A percentile compares a stretch with the other conserved stretches of the same genome.
Evolutionary conservation across 164 flowering plant genomes (phyloP).

Genomic region (Nymphaea thermarum): DNA sequence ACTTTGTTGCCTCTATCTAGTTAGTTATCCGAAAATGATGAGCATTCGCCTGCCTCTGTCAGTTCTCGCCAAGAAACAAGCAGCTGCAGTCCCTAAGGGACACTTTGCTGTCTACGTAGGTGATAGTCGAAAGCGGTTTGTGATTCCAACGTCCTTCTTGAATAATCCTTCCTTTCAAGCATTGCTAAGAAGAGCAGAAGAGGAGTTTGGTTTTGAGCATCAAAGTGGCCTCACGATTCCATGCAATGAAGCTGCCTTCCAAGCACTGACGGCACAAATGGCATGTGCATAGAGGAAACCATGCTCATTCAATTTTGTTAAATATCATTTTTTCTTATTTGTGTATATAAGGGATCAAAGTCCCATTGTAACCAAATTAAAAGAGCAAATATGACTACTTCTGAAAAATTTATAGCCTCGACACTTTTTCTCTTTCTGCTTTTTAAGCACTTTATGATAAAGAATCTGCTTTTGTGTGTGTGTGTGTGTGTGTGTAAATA

Average conservation of each 20-base stretch:
- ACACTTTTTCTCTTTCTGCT: conserved; percentile 3
- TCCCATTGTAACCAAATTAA: too few relatives aligned
- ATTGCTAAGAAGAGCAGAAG: conserved; percentile 4
- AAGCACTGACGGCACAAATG: neutral
- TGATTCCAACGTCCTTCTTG: conserved; percentile 2
- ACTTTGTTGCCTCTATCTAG: too few relatives aligned
- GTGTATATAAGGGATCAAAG: too few relatives aligned
- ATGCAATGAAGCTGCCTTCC: conserved; percentile 3
- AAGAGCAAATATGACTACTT: too few relatives aligned
- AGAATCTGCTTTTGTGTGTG: too few relatives aligned
- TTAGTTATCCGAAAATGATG: neutral
- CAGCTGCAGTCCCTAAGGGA: conserved; percentile 40
- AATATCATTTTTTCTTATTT: too few relatives aligned
- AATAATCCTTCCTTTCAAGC: conserved; percentile 2
- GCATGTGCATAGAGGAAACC: neutral
- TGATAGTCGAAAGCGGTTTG: conserved; percentile 3
- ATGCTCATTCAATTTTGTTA: too few relatives aligned
- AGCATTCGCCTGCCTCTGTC: neutral
- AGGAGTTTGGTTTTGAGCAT: conserved; percentile 5
- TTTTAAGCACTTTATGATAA: too few relatives aligned
- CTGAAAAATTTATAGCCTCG: neutral
- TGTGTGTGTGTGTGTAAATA: too few relatives aligned
- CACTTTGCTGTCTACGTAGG: conserved; percentile 27
- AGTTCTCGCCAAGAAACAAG: neutral
- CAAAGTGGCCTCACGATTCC: conserved; percentile 6